These are phyloP conservation scores for Podaxis sp. DNA, from an alignment of 768 basidiomycete species.

Conservation along the genomic window DNA sequence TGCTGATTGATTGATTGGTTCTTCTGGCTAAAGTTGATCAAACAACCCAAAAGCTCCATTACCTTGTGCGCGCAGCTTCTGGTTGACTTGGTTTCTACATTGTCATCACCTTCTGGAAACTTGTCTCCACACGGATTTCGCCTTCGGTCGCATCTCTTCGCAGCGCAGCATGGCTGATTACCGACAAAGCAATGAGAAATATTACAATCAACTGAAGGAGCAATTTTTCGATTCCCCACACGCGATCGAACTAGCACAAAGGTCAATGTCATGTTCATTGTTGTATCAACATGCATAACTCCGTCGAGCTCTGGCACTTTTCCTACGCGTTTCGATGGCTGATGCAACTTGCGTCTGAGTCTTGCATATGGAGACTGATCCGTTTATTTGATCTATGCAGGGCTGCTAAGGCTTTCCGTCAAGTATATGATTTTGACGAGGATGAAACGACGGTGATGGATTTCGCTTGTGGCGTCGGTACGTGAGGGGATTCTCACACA, in stretches of 20 bases:
- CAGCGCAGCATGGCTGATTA: too few species aligned
- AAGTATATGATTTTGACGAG: conserved; percentile 50
- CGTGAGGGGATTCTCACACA: neutral
- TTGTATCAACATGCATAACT: neutral
- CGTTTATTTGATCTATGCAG: conserved; percentile 18
- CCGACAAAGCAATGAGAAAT: conserved; percentile 33
- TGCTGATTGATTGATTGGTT: neutral
- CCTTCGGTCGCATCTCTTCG: too few species aligned
- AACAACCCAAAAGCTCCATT: neutral
- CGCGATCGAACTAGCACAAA: conserved; percentile 25
- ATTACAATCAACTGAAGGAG: conserved; percentile 31
- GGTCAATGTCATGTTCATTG: conserved; percentile 16
- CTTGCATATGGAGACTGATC: neutral
- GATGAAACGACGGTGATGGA: conserved; percentile 63
- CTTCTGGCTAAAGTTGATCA: neutral
- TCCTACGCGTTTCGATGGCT: neutral
- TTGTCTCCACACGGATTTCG: too few species aligned
- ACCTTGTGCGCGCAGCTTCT: too few species aligned
- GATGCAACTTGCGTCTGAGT: neutral
- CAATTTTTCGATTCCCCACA: conserved; percentile 21
- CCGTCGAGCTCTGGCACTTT: neutral
- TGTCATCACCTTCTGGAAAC: too few species aligned
- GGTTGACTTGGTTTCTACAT: too few species aligned
- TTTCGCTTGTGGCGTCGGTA: conserved; percentile 75
- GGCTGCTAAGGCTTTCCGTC: conserved; percentile 36